Evolutionary conservation across 768 basidiomycete species (phyloP).

Genomic region (Boletus reticulatus): DNA sequence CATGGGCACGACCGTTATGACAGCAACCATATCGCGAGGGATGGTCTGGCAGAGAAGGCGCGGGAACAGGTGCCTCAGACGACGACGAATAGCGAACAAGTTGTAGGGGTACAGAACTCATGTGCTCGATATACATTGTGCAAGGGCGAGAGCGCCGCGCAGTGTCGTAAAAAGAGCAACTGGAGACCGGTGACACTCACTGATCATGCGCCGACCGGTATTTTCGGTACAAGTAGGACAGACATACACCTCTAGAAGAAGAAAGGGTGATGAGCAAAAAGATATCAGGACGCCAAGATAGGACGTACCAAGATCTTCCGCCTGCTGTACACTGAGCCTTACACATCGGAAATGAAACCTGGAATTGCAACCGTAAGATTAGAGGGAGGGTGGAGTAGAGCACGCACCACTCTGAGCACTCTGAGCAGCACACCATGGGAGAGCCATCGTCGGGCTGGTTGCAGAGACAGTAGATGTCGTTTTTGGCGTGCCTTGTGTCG

Average conservation of each 20-base stretch:
- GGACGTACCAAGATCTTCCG: slow-evolving; percentile 76
- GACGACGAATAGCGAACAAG: slow-evolving; percentile 33
- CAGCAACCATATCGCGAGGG: slow-evolving; percentile 29
- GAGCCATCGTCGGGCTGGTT: slow-evolving; percentile 69
- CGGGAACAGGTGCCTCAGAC: slow-evolving; percentile 31
- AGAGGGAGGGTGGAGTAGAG: not conserved
- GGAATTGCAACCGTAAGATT: not conserved
- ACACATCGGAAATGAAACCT: slow-evolving; percentile 90
- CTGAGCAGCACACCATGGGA: slow-evolving; percentile 75
- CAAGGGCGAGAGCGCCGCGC: slow-evolving; percentile 22
- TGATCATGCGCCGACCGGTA: slow-evolving; percentile 64
- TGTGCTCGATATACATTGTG: slow-evolving; percentile 38
- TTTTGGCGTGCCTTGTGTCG: slow-evolving; percentile 16
- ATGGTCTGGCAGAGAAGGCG: slow-evolving; percentile 35
- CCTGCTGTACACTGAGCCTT: slow-evolving; percentile 56
- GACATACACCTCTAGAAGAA: slow-evolving; percentile 53
- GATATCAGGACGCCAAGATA: not conserved
- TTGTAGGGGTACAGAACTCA: slow-evolving; percentile 36
- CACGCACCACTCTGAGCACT: slow-evolving; percentile 70
- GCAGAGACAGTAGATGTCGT: slow-evolving; percentile 53
- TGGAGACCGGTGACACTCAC: slow-evolving; percentile 61
- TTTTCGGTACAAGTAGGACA: slow-evolving; percentile 54
- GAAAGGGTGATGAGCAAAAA: slow-evolving; percentile 14
- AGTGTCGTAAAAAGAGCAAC: slow-evolving; percentile 29
- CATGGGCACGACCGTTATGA: slow-evolving; percentile 33